Conservation (phyloP, 202 grass and related monocot species). For the Brachypodium distachyon region DNA sequence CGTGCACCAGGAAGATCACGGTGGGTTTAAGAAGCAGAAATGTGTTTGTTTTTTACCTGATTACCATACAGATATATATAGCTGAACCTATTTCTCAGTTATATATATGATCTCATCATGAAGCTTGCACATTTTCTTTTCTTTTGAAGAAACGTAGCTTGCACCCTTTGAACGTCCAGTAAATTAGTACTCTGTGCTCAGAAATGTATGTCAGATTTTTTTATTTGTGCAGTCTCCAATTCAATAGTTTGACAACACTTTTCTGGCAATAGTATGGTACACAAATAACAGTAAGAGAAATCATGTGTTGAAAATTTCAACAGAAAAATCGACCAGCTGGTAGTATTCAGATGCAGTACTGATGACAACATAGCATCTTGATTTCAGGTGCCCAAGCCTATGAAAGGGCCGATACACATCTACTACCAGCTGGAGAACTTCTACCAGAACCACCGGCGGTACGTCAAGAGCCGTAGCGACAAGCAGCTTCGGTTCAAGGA, state of each 20-base stretch:
- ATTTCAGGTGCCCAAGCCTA: constrained; percentile 72
- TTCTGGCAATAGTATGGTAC: no score
- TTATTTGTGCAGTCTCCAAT: no score
- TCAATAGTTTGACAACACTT: no score
- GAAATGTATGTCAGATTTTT: no score
- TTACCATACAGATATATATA: no score
- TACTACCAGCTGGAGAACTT: constrained; percentile 92
- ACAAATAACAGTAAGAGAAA: no score
- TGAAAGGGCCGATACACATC: constrained; percentile 76
- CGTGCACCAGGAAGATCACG: constrained; percentile 51
- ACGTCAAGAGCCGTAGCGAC: constrained; percentile 77
- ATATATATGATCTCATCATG: neutral
- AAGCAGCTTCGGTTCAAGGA: constrained; percentile 50
- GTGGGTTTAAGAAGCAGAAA: constrained; percentile 47
- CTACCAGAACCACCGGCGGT: constrained; percentile 96
- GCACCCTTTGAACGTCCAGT: neutral
- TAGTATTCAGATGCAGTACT: no score
- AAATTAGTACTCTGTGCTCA: no score
- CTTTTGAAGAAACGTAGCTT: neutral
- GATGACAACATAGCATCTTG: neutral
- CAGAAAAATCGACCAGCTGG: no score
- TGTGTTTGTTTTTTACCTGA: neutral
- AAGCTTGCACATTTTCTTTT: neutral
- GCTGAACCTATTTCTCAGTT: neutral
- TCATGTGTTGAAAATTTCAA: no score